Percentiles rank a stretch among this genome's conserved stretches.
phyloP scores from a whole-genome alignment of 2,329 filamentous ascomycete genomes.

The Fusarium sp. region DNA sequence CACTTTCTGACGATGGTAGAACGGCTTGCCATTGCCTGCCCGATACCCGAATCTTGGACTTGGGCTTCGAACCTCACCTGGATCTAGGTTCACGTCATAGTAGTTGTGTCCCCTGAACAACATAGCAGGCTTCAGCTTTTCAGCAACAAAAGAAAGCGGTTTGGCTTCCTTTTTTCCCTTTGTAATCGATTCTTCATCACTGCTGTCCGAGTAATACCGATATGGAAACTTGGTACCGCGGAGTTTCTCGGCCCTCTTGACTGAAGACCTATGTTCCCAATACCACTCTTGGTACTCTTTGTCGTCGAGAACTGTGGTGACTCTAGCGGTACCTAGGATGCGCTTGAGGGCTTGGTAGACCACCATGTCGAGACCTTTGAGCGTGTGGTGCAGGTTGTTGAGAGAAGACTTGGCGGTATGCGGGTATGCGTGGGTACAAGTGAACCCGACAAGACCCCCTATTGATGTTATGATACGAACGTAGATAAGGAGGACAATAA shows the following conservation, averaged over 20 bases:
- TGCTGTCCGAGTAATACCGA: too few species aligned
- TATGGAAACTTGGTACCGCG: too few species aligned
- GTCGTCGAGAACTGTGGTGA: constrained; percentile 23
- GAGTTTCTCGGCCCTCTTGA: too few species aligned
- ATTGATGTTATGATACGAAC: rapidly evolving
- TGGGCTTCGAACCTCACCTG: not conserved
- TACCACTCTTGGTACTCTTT: not conserved
- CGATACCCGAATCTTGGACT: too few species aligned
- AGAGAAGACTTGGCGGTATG: constrained; percentile 53
- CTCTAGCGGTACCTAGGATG: not conserved
- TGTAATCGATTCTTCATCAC: too few species aligned
- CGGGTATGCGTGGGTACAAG: constrained; percentile 63
- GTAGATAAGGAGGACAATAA: rapidly evolving
- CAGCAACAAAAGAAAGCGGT: too few species aligned
- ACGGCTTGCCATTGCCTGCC: not conserved
- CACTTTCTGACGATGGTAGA: not conserved
- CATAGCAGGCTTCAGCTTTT: too few species aligned
- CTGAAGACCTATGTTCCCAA: too few species aligned
- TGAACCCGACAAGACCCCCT: constrained; percentile 62
- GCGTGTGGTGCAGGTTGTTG: constrained; percentile 50
- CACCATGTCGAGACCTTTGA: constrained; percentile 64
- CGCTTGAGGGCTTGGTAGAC: constrained; percentile 53
- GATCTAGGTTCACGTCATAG: not conserved
- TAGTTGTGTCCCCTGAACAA: not conserved
- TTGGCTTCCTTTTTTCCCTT: too few species aligned